Conservation (phyloP, 805 yeast genomes). For the Candida dajiaensis region DNA sequence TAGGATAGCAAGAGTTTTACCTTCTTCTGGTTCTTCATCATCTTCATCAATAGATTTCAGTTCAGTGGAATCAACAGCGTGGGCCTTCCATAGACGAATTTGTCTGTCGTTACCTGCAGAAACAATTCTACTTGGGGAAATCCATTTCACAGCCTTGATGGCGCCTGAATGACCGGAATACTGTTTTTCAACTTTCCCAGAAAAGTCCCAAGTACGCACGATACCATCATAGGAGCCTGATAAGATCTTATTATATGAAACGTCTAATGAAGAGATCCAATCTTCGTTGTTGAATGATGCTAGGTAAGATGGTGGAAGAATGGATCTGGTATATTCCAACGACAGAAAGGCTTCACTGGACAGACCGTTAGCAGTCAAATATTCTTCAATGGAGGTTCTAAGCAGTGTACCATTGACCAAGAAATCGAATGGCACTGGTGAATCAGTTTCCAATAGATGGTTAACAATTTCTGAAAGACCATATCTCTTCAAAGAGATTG, state of each 20-base stretch:
- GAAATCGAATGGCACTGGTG: constrained; percentile 87
- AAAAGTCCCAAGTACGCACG: constrained; percentile 79
- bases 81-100: constrained; percentile 80
- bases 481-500: constrained; percentile 77
- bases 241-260: constrained; percentile 46
- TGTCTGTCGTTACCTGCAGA: constrained; percentile 88
- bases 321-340: constrained; percentile 87
- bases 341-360: constrained; percentile 76
- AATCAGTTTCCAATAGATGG: constrained; percentile 60
- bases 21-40: constrained; percentile 50
- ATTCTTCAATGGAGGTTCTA: constrained; percentile 74
- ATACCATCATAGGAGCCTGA: constrained; percentile 95
- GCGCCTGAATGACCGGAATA: constrained; percentile 87
- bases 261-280: constrained; percentile 77
- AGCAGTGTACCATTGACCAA: constrained; percentile 79
- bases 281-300: constrained; percentile 90
- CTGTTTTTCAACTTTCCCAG: constrained; percentile 77
- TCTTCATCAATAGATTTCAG: constrained; percentile 24
- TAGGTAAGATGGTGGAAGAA: constrained; percentile 88
- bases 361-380: constrained; percentile 67
- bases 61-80: constrained; percentile 27
- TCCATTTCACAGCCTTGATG: constrained; percentile 76
- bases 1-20: constrained; percentile 75
- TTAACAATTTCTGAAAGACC: constrained; percentile 95
- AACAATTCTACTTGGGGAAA: constrained; percentile 67